Conservation (phyloP, 371 early-diverging fungal species). For the Apophysomyces variabilis region DNA sequence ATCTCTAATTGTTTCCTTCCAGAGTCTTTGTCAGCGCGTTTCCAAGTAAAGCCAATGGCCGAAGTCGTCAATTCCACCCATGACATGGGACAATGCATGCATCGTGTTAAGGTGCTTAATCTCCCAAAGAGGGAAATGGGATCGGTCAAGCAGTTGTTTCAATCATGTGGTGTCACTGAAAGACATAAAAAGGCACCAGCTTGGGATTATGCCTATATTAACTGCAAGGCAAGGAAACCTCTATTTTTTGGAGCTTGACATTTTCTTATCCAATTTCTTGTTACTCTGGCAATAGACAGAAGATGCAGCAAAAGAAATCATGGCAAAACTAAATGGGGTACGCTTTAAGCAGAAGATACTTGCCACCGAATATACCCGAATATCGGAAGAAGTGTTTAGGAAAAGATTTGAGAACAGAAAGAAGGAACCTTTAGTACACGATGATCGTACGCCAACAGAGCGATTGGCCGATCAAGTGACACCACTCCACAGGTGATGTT, state of each 20-base stretch:
- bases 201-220: constrained; percentile 46
- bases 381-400: constrained; percentile 31
- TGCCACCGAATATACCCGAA: constrained; percentile 29
- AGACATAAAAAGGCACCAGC: constrained; percentile 54
- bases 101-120: constrained; percentile 44
- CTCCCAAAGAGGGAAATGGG: constrained; percentile 35
- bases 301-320: constrained; percentile 41
- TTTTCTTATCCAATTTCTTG: no score
- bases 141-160: constrained; percentile 33
- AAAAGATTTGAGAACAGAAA: constrained; percentile 35
- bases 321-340: constrained; percentile 39
- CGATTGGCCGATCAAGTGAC: constrained; percentile 76
- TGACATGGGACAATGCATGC: constrained; percentile 17
- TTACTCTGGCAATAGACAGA: constrained; percentile 37
- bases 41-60: background rate
- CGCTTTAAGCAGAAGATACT: constrained; percentile 43
- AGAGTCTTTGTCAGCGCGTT: background rate
- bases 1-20: background rate
- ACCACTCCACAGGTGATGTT: constrained; percentile 60
- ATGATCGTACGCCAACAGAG: constrained; percentile 62
- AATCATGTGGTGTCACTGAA: constrained; percentile 25
- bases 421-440: constrained; percentile 30
- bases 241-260: no score
- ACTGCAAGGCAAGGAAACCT: constrained; percentile 41
- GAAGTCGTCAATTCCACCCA: background rate